Base-by-base conservation (phyloP, 2,329 filamentous ascomycete species). In the Cordyceps pruinosa region DNA sequence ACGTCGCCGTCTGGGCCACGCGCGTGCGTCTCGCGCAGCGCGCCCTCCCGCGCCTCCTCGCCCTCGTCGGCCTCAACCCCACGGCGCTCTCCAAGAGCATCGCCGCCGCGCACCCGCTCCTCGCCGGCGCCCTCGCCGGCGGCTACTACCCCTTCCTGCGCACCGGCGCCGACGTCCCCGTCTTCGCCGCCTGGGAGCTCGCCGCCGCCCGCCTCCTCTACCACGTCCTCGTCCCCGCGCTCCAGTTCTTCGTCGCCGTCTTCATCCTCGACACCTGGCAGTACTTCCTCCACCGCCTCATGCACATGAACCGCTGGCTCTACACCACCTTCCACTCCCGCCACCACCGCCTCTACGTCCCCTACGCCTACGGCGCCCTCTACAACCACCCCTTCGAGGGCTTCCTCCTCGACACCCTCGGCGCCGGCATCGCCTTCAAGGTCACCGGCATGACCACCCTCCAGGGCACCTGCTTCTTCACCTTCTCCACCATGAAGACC, bases 221-320 rank as follows among this genome's bases (percentile, higher is more conserved):
- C 76, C 88, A 89, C 79, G 74, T 85, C 61, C 69, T 86, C 39
- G 80, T 97, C 61, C 94, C 94, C 1, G 80, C 76, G 3, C 56
- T 93, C 49, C 93, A 97, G 70, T 89, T 96, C 68, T 74, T 82
- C 58, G 67, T 89, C 50, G 94, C 86, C 25, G 81, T 93, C 59
- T 75, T 83, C 62, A 78, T 95, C 62, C 82, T 97, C 64, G 94
- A 99, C 73, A 94, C 91, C 45, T 99, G 94, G 94, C 93, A 99
- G 71, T 99, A 99, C 75, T 96, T 97, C 74, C 81, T 93, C 66
- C 94, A 99, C 73, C 90, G 94, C 39, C 83, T 88, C 58, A 99
- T 99, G 94, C 94, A 99, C 74, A 80, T 94, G 77, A 97, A 97
- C 77, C 92, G 89, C 72, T 97, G 90, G 89, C 81, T 99, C 65